Base-by-base conservation (phyloP, 129 eudicot genomes). In the Lactuca sativa region DNA sequence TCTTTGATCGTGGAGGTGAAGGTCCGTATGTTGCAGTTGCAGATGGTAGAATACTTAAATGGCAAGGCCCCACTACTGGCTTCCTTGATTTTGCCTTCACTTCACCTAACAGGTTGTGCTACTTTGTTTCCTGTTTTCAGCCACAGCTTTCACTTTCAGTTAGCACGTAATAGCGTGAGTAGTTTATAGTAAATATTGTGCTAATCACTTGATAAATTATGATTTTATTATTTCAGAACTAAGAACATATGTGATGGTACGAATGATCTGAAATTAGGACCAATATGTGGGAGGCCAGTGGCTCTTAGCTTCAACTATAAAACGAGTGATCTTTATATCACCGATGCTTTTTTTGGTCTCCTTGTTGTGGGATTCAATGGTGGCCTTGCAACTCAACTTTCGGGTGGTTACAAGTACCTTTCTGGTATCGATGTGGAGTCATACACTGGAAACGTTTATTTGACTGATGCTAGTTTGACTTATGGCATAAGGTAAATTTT, bases 41-140 rank as follows among this genome's bases (percentile, higher is more conserved):
- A 33, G 88, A 80, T 48, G 88, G 85, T 53, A 32, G 88, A 34
- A 68, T 83, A 15, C 82, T 83, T 2, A 76, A 76, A 66, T 80
- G 82, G 78, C n/a, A 67, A 62, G 76, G 74, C 67, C 64, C 84
- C 7, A 38, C 54, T 16, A 3, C 14, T 17, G 82, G 81, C 16
- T 82, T 78, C 37, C 53, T 71, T 10, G 76, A 83, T 57, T 79
- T 79, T 44, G 79, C 82, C 1, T 62, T 73, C 40, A 83, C 87
- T 67, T 75, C 83, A 40, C 84, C 77, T 2, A 49, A 47, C 47
- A 79, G 87, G 87, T 83, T 67, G 43, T 32, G 54, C 47, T 59
- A 15, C 68, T 41, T 75, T 1, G 13, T 62, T 36, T 10, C 8
- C 52, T 25, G 2, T 25, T 25, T 8, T 3, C 9, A 43, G 13